Conservation (phyloP, 164 flowering plant species). For the Vitis riparia region DNA sequence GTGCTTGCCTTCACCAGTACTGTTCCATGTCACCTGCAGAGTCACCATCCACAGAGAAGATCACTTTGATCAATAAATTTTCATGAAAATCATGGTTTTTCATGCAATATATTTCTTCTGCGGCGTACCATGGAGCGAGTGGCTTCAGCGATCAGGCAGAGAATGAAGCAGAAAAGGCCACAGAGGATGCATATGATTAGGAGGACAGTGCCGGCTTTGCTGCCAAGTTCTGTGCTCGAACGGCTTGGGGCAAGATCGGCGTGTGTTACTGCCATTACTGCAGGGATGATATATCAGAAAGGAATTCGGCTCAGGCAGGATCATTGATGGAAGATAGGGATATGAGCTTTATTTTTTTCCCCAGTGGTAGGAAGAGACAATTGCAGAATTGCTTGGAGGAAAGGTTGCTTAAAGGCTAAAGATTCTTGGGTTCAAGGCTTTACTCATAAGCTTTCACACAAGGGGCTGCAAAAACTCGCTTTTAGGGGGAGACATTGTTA, state of each 20-base stretch:
- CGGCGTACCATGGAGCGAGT: conserved; percentile 66
- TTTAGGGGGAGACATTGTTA: neutral
- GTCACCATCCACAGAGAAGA: neutral
- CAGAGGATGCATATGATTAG: conserved; percentile 58
- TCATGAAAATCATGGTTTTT: too few species aligned
- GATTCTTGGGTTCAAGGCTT: conserved; percentile 44
- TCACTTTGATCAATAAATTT: neutral
- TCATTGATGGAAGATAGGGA: conserved; percentile 4
- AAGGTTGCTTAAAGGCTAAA: conserved; percentile 78
- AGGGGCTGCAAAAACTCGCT: neutral
- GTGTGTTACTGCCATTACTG: conserved; percentile 73
- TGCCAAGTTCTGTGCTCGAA: conserved; percentile 45
- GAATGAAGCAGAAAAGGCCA: conserved; percentile 75
- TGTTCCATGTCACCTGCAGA: conserved; percentile 60
- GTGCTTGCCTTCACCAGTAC: conserved; percentile 17
- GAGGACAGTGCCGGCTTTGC: conserved; percentile 63
- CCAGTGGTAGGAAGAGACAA: conserved; percentile 11
- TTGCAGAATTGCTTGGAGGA: conserved; percentile 63
- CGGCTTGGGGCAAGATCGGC: conserved; percentile 71
- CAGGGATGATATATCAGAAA: neutral
- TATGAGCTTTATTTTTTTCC: neutral
- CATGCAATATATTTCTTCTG: too few species aligned
- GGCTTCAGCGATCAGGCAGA: conserved; percentile 83
- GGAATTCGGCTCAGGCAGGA: neutral
- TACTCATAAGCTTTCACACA: conserved; percentile 28